Evolutionary conservation across 78 protist genomes (phyloP).

Genomic region (Polysphondylium violaceum): DNA sequence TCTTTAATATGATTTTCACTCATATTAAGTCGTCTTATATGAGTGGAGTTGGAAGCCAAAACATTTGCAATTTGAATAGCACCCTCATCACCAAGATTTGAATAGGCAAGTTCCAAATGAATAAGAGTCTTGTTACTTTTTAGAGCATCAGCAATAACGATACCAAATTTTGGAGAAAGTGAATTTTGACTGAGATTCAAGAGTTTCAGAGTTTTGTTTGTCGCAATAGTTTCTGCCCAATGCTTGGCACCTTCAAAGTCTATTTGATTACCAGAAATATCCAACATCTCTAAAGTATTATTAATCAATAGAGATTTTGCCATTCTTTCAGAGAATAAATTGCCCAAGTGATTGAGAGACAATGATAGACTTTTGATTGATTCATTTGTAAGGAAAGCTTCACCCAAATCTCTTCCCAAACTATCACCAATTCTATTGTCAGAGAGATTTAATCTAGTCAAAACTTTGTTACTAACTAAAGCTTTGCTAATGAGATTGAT

Average conservation of each 20-base stretch:
- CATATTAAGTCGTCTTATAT: conserved; percentile 18
- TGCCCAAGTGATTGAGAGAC: conserved; percentile 45
- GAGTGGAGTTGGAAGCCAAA: neutral
- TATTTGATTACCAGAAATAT: conserved; percentile 38
- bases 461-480: neutral
- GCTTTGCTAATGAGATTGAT: neutral
- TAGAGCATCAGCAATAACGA: conserved; percentile 21
- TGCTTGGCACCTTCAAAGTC: conserved; percentile 44
- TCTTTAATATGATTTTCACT: conserved; percentile 39
- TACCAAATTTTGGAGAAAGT: conserved; percentile 37
- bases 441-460: conserved; percentile 41
- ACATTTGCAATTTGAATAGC: conserved; percentile 14
- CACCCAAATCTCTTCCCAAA: conserved; percentile 20
- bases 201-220: conserved; percentile 15
- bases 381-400: neutral
- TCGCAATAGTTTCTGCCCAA: conserved; percentile 5
- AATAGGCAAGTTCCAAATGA: conserved; percentile 45
- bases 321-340: conserved; percentile 21
- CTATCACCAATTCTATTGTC: conserved; percentile 60
- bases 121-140: conserved; percentile 6
- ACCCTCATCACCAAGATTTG: conserved; percentile 31
- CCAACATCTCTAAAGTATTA: neutral
- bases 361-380: conserved; percentile 33
- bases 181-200: conserved; percentile 49
- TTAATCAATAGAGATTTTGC: conserved; percentile 7